phyloP scores from a whole-genome alignment of 352 stramenopile genomes.

The Pythium aristosporum region DNA sequence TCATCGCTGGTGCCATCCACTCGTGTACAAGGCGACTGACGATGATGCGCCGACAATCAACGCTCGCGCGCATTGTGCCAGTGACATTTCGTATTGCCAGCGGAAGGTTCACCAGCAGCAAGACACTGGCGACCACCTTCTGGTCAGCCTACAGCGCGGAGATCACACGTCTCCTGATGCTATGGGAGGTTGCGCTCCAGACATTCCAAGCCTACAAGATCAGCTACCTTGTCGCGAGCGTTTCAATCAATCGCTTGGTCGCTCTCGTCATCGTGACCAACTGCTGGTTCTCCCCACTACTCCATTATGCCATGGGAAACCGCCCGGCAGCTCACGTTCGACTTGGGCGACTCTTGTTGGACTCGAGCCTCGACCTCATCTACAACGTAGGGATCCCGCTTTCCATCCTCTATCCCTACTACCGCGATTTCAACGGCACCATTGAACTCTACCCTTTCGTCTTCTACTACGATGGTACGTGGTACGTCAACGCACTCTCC shows the following conservation, averaged over 20 bases:
- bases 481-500: not conserved
- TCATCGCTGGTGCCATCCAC: no score
- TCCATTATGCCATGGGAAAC: conserved; percentile 9
- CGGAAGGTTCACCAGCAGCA: no score
- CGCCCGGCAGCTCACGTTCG: not conserved
- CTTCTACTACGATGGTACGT: not conserved
- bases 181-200: conserved; percentile 20
- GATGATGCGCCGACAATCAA: no score
- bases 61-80: no score
- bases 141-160: no score
- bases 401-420: not conserved
- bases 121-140: no score
- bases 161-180: conserved; percentile 5
- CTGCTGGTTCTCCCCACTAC: conserved; percentile 9
- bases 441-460: not conserved
- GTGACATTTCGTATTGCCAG: no score
- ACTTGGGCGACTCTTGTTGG: not conserved
- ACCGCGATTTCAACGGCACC: not conserved
- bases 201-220: conserved; percentile 17
- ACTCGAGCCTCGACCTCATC: conserved; percentile 21
- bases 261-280: conserved; percentile 14
- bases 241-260: conserved; percentile 21
- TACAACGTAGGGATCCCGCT: conserved; percentile 21
- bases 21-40: no score
- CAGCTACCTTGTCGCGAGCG: no score